Evolutionary conservation across 148 eudicot genomes (phyloP), one percentile per base, ranked within the genome.

Genomic region (Camellia sinensis): DNA sequence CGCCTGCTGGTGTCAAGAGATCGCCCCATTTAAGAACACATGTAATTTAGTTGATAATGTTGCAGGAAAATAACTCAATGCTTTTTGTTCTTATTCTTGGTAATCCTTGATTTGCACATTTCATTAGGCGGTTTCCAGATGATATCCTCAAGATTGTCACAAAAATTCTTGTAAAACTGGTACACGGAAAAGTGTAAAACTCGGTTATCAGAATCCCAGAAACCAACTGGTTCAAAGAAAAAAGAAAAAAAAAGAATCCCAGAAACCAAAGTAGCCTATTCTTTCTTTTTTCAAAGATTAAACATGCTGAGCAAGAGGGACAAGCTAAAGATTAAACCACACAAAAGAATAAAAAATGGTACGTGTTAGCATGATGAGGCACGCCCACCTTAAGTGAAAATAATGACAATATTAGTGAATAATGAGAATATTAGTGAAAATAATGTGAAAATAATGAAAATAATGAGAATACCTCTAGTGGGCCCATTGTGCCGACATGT

Each of bases 111-210:
- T 81, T 87, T 87, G 79, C 86, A 82, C 53, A 75, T 77, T 67
- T 93, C 97, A 57, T 75, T 83, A 60, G 94, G 89, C 11, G 95
- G 97, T 86, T 80, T 92, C 99, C 97, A 95, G 65, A 95, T 92
- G 75, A 95, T 91, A 48, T 95, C 99, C 22, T 93, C 99, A 46
- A 95, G 99, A 83, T 95, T 95, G 84, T 84, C 89, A 68, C 93
- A 93, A 71, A 95, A 95, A 81, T 75, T 88, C 85, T 92, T 93
- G 90, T 91, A 95, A 72, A 95, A 95, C 99, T 95, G 87, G 76
- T 79, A 81, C 50, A 78, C 4, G 15, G 65, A 62, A 85, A 80
- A 41, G 59, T 41, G 64, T 7, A 4, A 56, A 46, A 5, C 40
- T 44, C 76, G 21, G 43, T 73, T 1, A 80, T 17, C 77, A 53